A percentile compares a stretch with the other conserved stretches of the same genome.
These are phyloP conservation scores for Exophiala sp. DNA, from an alignment of 2,329 filamentous ascomycete species.

Conservation along the genomic window DNA sequence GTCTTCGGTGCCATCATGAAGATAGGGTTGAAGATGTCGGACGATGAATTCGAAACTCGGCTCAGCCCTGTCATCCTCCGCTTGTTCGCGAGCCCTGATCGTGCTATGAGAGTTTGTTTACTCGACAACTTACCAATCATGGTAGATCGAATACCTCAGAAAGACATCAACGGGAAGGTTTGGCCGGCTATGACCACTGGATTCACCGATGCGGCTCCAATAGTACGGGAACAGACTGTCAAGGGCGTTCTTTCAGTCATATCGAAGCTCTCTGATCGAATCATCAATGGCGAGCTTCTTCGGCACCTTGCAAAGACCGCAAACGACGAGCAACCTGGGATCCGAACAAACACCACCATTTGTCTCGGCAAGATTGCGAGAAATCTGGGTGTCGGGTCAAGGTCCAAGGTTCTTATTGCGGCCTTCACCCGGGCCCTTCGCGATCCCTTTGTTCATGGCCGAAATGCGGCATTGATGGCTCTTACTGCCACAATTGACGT, in stretches of 20 bases:
- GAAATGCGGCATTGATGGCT: slow-evolving; percentile 84
- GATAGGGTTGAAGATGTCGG: slow-evolving; percentile 79
- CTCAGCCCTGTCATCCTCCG: slow-evolving; percentile 84
- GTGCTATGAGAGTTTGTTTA: slow-evolving; percentile 85
- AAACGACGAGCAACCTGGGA: slow-evolving; percentile 95
- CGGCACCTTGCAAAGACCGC: slow-evolving; percentile 91
- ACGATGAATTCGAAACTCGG: slow-evolving; percentile 82
- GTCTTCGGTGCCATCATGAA: slow-evolving; percentile 86
- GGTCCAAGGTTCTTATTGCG: slow-evolving; percentile 86
- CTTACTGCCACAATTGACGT: slow-evolving; percentile 79
- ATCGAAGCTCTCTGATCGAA: slow-evolving; percentile 83
- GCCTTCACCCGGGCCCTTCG: slow-evolving; percentile 85
- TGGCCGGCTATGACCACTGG: slow-evolving; percentile 94
- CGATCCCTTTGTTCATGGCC: slow-evolving; percentile 91
- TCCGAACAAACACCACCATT: slow-evolving; percentile 96
- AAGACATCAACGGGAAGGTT: slow-evolving; percentile 90
- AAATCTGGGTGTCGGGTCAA: slow-evolving; percentile 69
- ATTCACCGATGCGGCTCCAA: slow-evolving; percentile 84
- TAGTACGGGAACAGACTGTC: slow-evolving; percentile 92
- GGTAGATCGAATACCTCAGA: slow-evolving; percentile 85
- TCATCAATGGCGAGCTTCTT: slow-evolving; percentile 88
- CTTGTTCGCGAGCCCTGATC: slow-evolving; percentile 84
- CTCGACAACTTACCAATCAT: slow-evolving; percentile 84
- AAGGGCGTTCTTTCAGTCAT: slow-evolving; percentile 89
- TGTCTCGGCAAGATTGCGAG: slow-evolving; percentile 95